These are phyloP conservation scores for Globisporangium nunn DNA, from an alignment of 352 stramenopile species.

Conservation along the genomic window DNA sequence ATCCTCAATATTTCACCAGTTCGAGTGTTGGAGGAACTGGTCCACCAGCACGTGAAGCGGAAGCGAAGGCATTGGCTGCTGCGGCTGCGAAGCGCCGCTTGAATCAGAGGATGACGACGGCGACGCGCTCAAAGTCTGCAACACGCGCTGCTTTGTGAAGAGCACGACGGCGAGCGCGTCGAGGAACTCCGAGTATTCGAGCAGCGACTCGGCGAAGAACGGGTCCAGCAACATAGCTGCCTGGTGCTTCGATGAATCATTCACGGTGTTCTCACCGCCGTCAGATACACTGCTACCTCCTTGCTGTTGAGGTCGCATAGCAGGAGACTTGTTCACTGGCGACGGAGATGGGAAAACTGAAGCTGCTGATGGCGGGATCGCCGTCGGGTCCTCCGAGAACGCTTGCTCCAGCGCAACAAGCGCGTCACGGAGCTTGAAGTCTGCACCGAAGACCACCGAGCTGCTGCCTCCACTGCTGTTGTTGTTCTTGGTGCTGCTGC, in stretches of 20 bases:
- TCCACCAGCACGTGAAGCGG: slow-evolving; percentile 39
- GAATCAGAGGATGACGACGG: neutral
- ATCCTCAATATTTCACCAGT: no score
- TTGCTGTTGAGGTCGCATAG: neutral
- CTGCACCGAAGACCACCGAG: slow-evolving; percentile 2
- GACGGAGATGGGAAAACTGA: no score
- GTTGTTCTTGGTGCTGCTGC: neutral
- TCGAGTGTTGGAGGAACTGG: slow-evolving; percentile 43
- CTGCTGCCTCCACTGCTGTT: neutral
- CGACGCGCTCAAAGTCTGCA: neutral
- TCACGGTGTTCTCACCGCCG: neutral
- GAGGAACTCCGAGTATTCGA: slow-evolving; percentile 56
- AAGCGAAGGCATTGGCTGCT: slow-evolving; percentile 5
- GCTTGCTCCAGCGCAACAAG: slow-evolving; percentile 12
- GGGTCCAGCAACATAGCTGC: slow-evolving; percentile 19
- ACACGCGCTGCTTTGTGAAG: slow-evolving; percentile 29
- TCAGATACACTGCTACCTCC: neutral
- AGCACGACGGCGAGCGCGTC: slow-evolving; percentile 45
- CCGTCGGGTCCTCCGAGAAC: slow-evolving; percentile 1
- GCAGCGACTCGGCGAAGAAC: slow-evolving; percentile 39
- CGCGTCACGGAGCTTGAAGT: slow-evolving; percentile 16
- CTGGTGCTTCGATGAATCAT: neutral
- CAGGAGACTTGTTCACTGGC: no score
- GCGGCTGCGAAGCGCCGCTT: neutral
- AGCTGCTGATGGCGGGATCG: no score